Percentiles rank a stretch among this genome's conserved stretches.
Conservation (phyloP, 2,329 filamentous ascomycete species). For the Neurospora crassa region DNA sequence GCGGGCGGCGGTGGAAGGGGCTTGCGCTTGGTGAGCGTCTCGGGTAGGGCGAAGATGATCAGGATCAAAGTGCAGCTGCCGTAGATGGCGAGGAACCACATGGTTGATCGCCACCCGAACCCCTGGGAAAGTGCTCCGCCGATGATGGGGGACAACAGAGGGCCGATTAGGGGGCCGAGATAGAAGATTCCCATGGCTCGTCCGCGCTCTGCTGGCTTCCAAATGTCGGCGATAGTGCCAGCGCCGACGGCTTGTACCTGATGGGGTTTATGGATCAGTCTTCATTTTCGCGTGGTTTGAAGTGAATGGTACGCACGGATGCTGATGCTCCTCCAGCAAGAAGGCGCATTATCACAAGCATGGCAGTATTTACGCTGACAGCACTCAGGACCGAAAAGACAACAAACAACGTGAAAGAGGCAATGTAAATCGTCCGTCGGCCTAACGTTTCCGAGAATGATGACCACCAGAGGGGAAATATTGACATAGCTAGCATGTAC, state of each 20-base stretch:
- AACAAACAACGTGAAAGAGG: constrained; percentile 63
- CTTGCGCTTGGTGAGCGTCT: constrained; percentile 42
- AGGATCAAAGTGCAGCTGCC: constrained; percentile 48
- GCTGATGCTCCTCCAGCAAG: constrained; percentile 68
- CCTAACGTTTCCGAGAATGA: constrained; percentile 67
- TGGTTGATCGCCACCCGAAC: constrained; percentile 65
- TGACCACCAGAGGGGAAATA: constrained; percentile 83
- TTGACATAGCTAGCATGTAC: constrained; percentile 76
- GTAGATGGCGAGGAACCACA: constrained; percentile 69
- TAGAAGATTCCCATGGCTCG: constrained; percentile 78
- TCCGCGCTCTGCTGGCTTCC: constrained; percentile 63
- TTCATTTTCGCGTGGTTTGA: not conserved
- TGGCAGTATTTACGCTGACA: constrained; percentile 57
- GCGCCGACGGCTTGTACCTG: constrained; percentile 70
- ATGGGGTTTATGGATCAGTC: not conserved
- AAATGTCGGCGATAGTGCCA: constrained; percentile 74
- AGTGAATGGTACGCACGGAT: constrained; percentile 26
- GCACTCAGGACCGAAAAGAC: constrained; percentile 63
- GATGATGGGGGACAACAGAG: constrained; percentile 65
- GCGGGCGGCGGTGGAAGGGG: not conserved
- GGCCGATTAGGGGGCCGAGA: constrained; percentile 66
- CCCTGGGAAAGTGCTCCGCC: constrained; percentile 61
- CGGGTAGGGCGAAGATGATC: constrained; percentile 53
- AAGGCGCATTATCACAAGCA: constrained; percentile 70
- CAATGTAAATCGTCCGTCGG: constrained; percentile 67